Evolutionary conservation across 441 rosid species (phyloP), one percentile per base, ranked within the genome.

Genomic region (Viola pubescens): DNA sequence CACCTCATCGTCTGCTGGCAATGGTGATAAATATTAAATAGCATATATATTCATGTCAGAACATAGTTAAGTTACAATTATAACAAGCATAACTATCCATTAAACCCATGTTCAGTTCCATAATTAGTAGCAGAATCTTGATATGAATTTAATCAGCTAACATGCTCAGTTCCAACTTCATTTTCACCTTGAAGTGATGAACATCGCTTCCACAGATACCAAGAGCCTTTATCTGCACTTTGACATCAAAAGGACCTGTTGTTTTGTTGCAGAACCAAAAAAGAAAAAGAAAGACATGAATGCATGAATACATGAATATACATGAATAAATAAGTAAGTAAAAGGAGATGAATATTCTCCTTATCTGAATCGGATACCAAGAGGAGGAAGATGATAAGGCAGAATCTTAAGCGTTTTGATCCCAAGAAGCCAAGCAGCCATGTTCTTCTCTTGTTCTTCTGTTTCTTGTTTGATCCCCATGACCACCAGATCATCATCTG

Each of bases 181-280:
- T 53, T 37, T 14, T 45, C 65, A 87, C 97, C 97, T 89, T 94
- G 66, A 89, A 89, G 63, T 70, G 83, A 60, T 88, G 97, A 77
- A 94, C 98, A 82, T 94, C 97, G 74, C 98, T 94, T 70, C 95
- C 94, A 60, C 96, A 86, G 14, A 89, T 83, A 37, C 96, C 97
- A 70, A 94, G 97, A 59, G 97, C 97, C 64, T 94, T 94, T 87
- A 94, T 88, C 75, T 74, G 73, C 56, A 94, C 86, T 65, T 84
- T 79, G 49, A 82, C 98, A 83, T 88, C 95, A 75, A 75, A 75
- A 44, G 96, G 86, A 65, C 97, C 97, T 91, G 58, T 26, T 7
- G 39, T 45, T n/a, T 48, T 47, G 9, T 10, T 16, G 19, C 19
- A 16, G 19, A 16, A 50, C 10, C 48, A 41, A 5, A 8, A 41